Base-by-base conservation (phyloP, 106 monocot genomes). In the Dendrobium nobile region DNA sequence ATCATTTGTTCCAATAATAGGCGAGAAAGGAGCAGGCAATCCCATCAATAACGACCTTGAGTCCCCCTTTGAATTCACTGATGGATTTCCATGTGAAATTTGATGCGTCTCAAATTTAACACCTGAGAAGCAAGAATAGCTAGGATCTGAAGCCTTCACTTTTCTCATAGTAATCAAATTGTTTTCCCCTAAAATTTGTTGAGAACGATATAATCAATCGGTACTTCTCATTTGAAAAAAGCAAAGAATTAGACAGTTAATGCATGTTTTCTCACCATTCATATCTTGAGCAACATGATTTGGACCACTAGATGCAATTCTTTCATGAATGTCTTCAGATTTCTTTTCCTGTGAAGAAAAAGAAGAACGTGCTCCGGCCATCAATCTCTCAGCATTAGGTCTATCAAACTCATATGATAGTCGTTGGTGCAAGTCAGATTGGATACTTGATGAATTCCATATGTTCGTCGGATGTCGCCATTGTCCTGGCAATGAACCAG, bases 401-500 rank as follows among this genome's bases (percentile, higher is more conserved):
- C 94, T 83, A 73, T 94, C 96, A 82, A 94, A 94, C 84, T 97
- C 96, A 86, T 82, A 92, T 42, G 94, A 86, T 20, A 97, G 56
- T 7, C 96, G 88, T 65, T 91, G 93, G 77, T 92, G 93, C 78
- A 94, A 86, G 65, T 97, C 94, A 54, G 96, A 88, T 84, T 92
- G 96, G 4, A 84, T 59, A 54, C 84, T 86, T 33, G 83, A 70
- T 51, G 78, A 45, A 77, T 84, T 92, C 96, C 96, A 96, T 74
- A 90, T 84, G 79, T 84, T 85, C 4, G 87, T 16, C 64, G 84
- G 78, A 81, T 90, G 91, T 54, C 96, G 86, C 93, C 96, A 94
- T 22, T 94, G 92, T 61, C 96, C 92, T 67, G 92, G 80, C 81
- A 90, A 87, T 73, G 87, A 81, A 55, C 84, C 45, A 73, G 78